Evolutionary conservation across 768 basidiomycete species (phyloP).

Genomic region (Suillus weaverae): DNA sequence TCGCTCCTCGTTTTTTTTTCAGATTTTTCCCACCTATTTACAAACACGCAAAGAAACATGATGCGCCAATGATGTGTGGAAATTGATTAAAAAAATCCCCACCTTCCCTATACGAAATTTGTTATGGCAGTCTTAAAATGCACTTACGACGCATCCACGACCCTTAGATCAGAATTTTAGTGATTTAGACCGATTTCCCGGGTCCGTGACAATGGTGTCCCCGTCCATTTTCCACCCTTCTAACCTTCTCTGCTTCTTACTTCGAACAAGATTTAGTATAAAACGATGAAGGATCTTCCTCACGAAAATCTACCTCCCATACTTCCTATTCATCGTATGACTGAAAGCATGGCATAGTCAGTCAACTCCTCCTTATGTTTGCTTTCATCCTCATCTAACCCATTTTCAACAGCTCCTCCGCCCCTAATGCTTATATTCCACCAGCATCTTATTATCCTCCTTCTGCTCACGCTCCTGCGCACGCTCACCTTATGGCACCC

Average conservation of each 20-base stretch:
- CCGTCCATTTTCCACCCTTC: constrained; percentile 41
- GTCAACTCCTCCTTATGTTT: constrained; percentile 28
- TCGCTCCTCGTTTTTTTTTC: constrained; percentile 3
- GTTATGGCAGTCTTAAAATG: constrained; percentile 41
- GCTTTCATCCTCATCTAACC: constrained; percentile 17
- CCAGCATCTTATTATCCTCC: constrained; percentile 41
- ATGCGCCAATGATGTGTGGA: constrained; percentile 32
- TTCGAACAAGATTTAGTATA: constrained; percentile 44
- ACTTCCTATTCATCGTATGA: constrained; percentile 39
- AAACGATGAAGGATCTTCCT: constrained; percentile 44
- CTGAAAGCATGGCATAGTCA: constrained; percentile 57
- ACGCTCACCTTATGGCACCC: constrained; percentile 49
- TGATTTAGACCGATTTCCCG: constrained; percentile 49
- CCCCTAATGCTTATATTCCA: constrained; percentile 43
- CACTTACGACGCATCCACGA: constrained; percentile 54
- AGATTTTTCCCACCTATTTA: constrained; percentile 22
- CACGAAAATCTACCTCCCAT: constrained; percentile 39
- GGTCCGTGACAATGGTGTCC: constrained; percentile 42
- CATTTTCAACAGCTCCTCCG: constrained; percentile 32
- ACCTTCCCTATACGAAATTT: constrained; percentile 42
- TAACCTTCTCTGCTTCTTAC: constrained; percentile 33
- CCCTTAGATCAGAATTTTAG: constrained; percentile 73
- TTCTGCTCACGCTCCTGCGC: constrained; percentile 27
- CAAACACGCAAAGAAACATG: constrained; percentile 23
- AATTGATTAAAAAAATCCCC: constrained; percentile 45